Evolutionary conservation across 129 eudicot species (phyloP), one percentile per base, ranked within the genome.

Genomic region (Scalesia atractyloides): DNA sequence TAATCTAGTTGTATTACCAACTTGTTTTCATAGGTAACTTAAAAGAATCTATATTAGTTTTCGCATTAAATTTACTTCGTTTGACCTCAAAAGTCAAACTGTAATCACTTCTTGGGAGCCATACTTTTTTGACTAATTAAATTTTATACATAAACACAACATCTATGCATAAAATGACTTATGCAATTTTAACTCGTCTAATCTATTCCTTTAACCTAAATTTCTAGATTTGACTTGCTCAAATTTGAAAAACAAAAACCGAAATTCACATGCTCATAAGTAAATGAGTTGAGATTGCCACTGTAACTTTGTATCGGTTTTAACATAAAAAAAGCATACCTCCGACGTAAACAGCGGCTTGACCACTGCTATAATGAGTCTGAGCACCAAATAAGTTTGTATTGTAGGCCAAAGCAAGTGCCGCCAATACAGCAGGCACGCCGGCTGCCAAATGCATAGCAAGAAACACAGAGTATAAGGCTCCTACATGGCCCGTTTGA

Each of bases 401-500:
- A 61, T 89, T 92, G 50, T 87, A 92, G 51, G 98, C 95, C 34
- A 92, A 76, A 22, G 85, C 90, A 37, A 89, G 81, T 18, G 98
- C 98, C 6, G 98, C 89, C 82, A 92, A 54, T 37, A 81, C 76
- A 72, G 89, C 94, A 0, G 97, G 97, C 12, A 87, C 97, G 33
- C 97, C 97, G 24, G 97, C 82, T 1, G 95, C 98, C 81, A 92
- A 63, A 61, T 92, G 83, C 98, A 89, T 87, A 12, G 96, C 95
- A 51, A 92, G 89, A 75, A 92, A 92, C 4, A 96, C 95, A 15
- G 98, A 83, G 76, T 89, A 92, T 37, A 92, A 79, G 66, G 98
- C 98, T 62, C 96, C 98, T 37, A 92, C 96, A 72, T 92, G 98
- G 39, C 96, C 98, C 15, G 94, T 89, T 82, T 92, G 98, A 76